Evolutionary conservation across 345 rosid genomes (phyloP), one percentile per base, ranked within the genome.

Genomic region (Cardamine chenopodiifolia): DNA sequence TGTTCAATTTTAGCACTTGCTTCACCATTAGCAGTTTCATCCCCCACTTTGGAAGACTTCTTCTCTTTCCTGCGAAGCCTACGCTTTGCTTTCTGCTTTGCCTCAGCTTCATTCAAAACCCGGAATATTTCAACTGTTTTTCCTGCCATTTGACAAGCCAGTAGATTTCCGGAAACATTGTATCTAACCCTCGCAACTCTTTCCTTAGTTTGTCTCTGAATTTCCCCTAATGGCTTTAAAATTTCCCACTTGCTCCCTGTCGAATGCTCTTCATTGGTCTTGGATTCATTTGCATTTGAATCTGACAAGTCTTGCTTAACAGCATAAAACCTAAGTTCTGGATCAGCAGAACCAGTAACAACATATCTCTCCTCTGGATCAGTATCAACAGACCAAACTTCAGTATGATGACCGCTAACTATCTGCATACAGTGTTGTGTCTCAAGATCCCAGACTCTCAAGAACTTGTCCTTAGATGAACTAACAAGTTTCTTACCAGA

Each of bases 361-460:
- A 92, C 79, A 72, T 82, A 95, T 75, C 83, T 88, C 76, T 92
- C 98, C 71, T 89, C 87, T 1, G 89, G 84, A 74, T 95, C 99
- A 73, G 77, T 83, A 74, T 95, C 99, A 11, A 95, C 74, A 15
- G 97, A 92, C 99, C 99, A 92, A 70, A 95, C 83, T 84, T 95
- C 99, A 84, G 88, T 89, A 83, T 95, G 98, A 79, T 95, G 98
- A 19, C 99, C 99, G 40, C 98, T 86, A 57, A 95, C 69, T 71
- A 88, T 87, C 81, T 95, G 99, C 88, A 95, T 80, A 72, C 98
- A 92, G 52, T 95, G 92, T 77, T 92, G 94, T 28, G 97, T 92
- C 63, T 92, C 98, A 58, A 95, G 90, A 89, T 95, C 99, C 99
- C 99, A 95, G 45, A 92, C 99, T 79, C 99, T 89, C 79, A 95